These are phyloP conservation scores for Fusarium caatingaense DNA, from an alignment of 2,329 filamentous ascomycete species.

Conservation along the genomic window DNA sequence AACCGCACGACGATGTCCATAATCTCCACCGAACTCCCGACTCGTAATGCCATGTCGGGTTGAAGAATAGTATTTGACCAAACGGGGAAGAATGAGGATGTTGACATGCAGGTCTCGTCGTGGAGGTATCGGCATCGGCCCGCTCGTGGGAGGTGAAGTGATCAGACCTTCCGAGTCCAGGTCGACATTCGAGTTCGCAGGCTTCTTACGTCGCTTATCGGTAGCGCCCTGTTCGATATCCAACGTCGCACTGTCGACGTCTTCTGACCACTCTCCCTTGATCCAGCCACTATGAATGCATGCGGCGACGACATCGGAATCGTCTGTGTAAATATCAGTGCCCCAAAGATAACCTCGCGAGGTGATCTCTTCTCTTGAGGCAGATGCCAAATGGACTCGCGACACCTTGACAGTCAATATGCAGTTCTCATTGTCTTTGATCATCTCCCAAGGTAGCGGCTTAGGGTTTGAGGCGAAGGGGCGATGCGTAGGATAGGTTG, in stretches of 20 bases:
- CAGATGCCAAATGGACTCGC: slow-evolving; percentile 76
- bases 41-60: slow-evolving; percentile 85
- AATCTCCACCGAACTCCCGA: slow-evolving; percentile 76
- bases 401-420: slow-evolving; percentile 90
- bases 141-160: slow-evolving; percentile 65
- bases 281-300: slow-evolving; percentile 96
- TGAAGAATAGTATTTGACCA: slow-evolving; percentile 80
- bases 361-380: slow-evolving; percentile 85
- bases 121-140: slow-evolving; percentile 71
- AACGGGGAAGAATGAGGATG: slow-evolving; percentile 80
- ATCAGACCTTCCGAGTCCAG: slow-evolving; percentile 58
- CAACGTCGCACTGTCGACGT: slow-evolving; percentile 77
- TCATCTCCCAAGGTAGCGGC: slow-evolving; percentile 79
- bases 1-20: slow-evolving; percentile 55
- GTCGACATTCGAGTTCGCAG: slow-evolving; percentile 46
- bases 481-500: slow-evolving; percentile 53
- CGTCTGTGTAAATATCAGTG: slow-evolving; percentile 93
- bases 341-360: slow-evolving; percentile 87
- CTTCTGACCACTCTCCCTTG: slow-evolving; percentile 85
- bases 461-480: slow-evolving; percentile 69
- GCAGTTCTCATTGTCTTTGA: slow-evolving; percentile 84
- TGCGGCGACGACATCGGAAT: slow-evolving; percentile 91
- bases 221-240: slow-evolving; percentile 59
- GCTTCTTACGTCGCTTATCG: slow-evolving; percentile 51
- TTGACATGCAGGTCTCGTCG: slow-evolving; percentile 89